Conservation (phyloP, 306 rosid genomes). For the Cucumis sativus region DNA sequence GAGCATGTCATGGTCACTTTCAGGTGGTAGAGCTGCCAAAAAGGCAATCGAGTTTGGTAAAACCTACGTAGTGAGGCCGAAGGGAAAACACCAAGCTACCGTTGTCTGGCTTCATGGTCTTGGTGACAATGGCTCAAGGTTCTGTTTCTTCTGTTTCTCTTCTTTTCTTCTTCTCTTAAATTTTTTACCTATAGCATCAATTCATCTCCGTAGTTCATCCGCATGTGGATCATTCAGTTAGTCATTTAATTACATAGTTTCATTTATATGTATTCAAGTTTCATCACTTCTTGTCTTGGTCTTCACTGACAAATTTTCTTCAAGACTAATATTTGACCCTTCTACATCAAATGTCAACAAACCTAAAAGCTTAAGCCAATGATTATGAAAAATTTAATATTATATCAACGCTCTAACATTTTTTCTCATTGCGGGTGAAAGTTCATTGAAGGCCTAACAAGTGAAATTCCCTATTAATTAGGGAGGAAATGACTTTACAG, state of each 20-base stretch:
- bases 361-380: no score
- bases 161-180: neutral
- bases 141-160: neutral
- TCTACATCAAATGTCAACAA: neutral
- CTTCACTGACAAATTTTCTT: neutral
- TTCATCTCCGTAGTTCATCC: neutral
- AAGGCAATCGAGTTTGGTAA: constrained; percentile 76
- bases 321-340: neutral
- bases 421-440: no score
- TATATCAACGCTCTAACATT: no score
- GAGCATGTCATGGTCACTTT: constrained; percentile 7
- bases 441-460: no score
- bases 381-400: no score
- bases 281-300: neutral
- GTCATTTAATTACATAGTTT: neutral
- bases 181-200: neutral
- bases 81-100: constrained; percentile 98
- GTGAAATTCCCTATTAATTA: no score
- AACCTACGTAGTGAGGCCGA: constrained; percentile 91
- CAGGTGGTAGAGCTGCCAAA: constrained; percentile 55
- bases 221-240: neutral
- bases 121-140: constrained; percentile 99
- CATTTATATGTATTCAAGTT: neutral
- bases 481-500: no score
- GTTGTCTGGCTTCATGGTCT: constrained; percentile 98